Evolutionary conservation across 1,284 basidiomycete species (phyloP).

Genomic region (Marasmius tenuissimus): DNA sequence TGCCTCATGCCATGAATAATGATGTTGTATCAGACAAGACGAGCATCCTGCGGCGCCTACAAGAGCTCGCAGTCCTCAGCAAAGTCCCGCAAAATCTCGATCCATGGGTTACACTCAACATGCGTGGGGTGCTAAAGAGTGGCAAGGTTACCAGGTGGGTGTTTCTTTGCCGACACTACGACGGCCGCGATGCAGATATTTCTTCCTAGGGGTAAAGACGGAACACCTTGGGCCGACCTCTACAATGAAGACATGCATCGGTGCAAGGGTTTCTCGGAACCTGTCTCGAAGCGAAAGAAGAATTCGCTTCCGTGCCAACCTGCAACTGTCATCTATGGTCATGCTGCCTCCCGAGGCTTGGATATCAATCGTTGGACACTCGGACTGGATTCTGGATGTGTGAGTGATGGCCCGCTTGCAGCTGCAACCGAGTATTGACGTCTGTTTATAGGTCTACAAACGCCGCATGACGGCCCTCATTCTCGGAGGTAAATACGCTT

Average conservation of each 20-base stretch:
- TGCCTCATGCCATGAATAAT: slow-evolving; percentile 19
- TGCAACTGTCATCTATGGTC: slow-evolving; percentile 81
- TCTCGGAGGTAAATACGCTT: slow-evolving; percentile 34
- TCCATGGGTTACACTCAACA: slow-evolving; percentile 76
- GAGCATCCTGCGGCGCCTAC: slow-evolving; percentile 40
- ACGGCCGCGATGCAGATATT: background rate
- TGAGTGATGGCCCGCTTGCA: slow-evolving; percentile 34
- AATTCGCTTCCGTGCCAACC: slow-evolving; percentile 65
- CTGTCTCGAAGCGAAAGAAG: slow-evolving; percentile 18
- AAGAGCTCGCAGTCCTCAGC: slow-evolving; percentile 60
- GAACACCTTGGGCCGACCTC: slow-evolving; percentile 69
- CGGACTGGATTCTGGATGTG: slow-evolving; percentile 83
- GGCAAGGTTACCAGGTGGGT: slow-evolving; percentile 51
- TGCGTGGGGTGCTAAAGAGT: slow-evolving; percentile 59
- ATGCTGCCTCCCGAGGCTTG: slow-evolving; percentile 73
- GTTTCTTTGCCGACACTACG: background rate
- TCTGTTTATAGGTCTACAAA: slow-evolving; percentile 43
- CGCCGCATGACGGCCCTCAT: slow-evolving; percentile 57
- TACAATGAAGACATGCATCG: slow-evolving; percentile 73
- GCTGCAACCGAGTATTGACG: background rate
- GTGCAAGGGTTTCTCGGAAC: slow-evolving; percentile 54
- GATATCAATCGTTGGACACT: slow-evolving; percentile 79
- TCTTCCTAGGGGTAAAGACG: slow-evolving; percentile 42
- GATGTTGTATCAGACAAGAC: slow-evolving; percentile 19
- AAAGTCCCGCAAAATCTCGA: slow-evolving; percentile 73